These are phyloP conservation scores for Zymoseptoria passerinii DNA, from an alignment of 2,329 filamentous ascomycete genomes.

Conservation along the genomic window DNA sequence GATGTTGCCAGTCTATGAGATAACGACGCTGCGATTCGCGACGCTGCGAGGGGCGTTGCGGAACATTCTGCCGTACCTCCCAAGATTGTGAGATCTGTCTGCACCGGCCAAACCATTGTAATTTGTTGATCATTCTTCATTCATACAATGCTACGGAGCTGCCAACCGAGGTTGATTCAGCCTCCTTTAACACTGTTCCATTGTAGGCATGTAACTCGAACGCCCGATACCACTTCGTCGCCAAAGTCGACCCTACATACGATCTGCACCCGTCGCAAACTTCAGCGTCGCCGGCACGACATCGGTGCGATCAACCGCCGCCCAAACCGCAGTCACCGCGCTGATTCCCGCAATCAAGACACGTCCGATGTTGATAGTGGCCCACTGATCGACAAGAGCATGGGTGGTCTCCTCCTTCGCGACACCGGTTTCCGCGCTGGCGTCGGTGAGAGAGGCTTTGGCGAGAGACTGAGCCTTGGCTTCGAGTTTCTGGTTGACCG, in stretches of 20 bases:
- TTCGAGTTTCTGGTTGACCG: conserved; percentile 43
- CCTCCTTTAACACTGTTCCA: neutral
- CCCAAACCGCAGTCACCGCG: conserved; percentile 22
- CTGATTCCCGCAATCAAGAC: conserved; percentile 23
- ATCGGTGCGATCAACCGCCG: conserved; percentile 22
- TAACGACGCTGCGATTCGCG: neutral
- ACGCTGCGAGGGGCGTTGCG: neutral
- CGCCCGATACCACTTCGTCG: neutral
- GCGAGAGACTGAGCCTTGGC: conserved; percentile 37
- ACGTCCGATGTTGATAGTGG: conserved; percentile 43
- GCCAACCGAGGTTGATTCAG: neutral
- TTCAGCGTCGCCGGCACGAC: conserved; percentile 19
- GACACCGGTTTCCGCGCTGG: conserved; percentile 32
- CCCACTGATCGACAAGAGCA: conserved; percentile 50
- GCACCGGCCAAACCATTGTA: neutral
- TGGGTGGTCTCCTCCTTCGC: conserved; percentile 41
- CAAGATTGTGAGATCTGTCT: neutral
- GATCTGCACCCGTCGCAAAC: conserved; percentile 20
- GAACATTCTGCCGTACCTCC: neutral
- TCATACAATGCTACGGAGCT: neutral
- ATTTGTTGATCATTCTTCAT: too few species aligned
- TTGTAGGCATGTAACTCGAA: neutral
- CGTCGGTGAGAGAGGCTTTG: conserved; percentile 31
- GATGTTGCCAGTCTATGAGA: neutral
- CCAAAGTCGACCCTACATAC: conserved; percentile 8